These are phyloP conservation scores for Podospora comata DNA, from an alignment of 495 filamentous ascomycete genomes.

Conservation along the genomic window DNA sequence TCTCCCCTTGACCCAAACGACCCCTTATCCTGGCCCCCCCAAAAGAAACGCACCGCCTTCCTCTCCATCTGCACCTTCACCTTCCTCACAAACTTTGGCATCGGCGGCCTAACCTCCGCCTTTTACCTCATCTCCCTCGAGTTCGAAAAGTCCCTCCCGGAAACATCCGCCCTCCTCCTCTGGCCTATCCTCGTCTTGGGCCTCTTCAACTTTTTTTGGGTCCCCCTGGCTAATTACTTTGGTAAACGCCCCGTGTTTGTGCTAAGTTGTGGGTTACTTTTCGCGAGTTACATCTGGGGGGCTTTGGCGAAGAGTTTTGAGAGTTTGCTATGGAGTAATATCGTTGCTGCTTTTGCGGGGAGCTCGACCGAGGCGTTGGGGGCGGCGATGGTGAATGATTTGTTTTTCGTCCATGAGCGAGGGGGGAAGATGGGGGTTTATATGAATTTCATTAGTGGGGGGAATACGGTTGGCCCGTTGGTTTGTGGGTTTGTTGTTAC, in stretches of 20 bases:
- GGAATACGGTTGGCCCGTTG: conserved; percentile 39
- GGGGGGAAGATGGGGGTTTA: conserved; percentile 42
- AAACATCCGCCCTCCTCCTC: conserved; percentile 32
- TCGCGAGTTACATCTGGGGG: conserved; percentile 35
- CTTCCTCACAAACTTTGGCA: conserved; percentile 44
- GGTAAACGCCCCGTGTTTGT: conserved; percentile 55
- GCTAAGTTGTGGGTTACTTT: conserved; percentile 33
- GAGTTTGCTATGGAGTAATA: conserved; percentile 35
- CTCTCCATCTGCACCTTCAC: conserved; percentile 33
- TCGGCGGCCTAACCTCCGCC: conserved; percentile 33
- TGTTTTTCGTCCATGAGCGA: conserved; percentile 45
- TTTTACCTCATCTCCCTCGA: conserved; percentile 32
- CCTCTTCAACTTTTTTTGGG: conserved; percentile 52
- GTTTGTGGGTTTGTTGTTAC: conserved; percentile 42
- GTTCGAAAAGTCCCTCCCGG: conserved; percentile 27
- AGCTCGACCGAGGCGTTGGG: conserved; percentile 38
- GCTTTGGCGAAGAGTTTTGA: conserved; percentile 30
- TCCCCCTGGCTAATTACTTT: conserved; percentile 54
- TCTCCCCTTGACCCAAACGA: conserved; percentile 38
- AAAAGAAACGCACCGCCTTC: conserved; percentile 37
- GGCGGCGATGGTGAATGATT: conserved; percentile 40
- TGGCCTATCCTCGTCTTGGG: conserved; percentile 38
- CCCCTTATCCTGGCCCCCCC: conserved; percentile 33
- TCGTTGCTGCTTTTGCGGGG: conserved; percentile 39
- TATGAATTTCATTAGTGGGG: conserved; percentile 40